Conservation (phyloP, 371 early-diverging fungal genomes). For the Apophysomyces trapeziformis region DNA sequence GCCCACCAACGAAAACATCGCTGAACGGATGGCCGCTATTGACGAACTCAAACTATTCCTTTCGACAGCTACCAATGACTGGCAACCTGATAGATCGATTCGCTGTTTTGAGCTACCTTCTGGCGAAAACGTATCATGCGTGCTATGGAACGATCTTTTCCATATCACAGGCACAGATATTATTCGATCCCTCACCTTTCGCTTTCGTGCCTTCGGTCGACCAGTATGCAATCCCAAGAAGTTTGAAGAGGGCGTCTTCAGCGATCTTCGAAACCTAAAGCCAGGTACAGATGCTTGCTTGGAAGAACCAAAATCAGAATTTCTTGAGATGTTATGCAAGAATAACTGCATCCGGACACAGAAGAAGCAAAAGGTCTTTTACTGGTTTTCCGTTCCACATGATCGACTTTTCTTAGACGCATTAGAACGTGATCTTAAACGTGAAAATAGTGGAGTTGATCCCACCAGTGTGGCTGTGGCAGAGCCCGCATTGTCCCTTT, state of each 20-base stretch:
- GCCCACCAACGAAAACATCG: slow-evolving; percentile 33
- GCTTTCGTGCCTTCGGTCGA: slow-evolving; percentile 73
- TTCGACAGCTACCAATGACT: slow-evolving; percentile 62
- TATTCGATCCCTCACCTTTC: slow-evolving; percentile 74
- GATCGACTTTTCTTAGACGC: slow-evolving; percentile 83
- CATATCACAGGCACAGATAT: slow-evolving; percentile 89
- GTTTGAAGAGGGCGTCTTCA: slow-evolving; percentile 91
- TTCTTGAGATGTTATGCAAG: slow-evolving; percentile 81
- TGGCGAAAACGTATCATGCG: slow-evolving; percentile 87
- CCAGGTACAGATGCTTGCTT: slow-evolving; percentile 83
- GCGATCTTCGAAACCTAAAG: slow-evolving; percentile 83
- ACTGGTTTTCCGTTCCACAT: slow-evolving; percentile 86
- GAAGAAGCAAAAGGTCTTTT: slow-evolving; percentile 91
- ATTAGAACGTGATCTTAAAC: slow-evolving; percentile 89
- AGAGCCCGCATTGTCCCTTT: slow-evolving; percentile 39
- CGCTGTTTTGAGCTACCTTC: slow-evolving; percentile 59
- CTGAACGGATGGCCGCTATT: slow-evolving; percentile 44
- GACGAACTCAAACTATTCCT: slow-evolving; percentile 65
- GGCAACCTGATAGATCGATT: slow-evolving; percentile 42
- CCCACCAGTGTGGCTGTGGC: slow-evolving; percentile 61
- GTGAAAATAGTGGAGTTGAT: slow-evolving; percentile 75
- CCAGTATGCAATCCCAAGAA: slow-evolving; percentile 73
- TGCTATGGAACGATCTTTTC: slow-evolving; percentile 58
- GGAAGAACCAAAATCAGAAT: slow-evolving; percentile 78
- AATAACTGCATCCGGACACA: slow-evolving; percentile 87